Evolutionary conservation across 306 rosid genomes (phyloP), one percentile per base, ranked within the genome.

Genomic region (Rosa multiflora): DNA sequence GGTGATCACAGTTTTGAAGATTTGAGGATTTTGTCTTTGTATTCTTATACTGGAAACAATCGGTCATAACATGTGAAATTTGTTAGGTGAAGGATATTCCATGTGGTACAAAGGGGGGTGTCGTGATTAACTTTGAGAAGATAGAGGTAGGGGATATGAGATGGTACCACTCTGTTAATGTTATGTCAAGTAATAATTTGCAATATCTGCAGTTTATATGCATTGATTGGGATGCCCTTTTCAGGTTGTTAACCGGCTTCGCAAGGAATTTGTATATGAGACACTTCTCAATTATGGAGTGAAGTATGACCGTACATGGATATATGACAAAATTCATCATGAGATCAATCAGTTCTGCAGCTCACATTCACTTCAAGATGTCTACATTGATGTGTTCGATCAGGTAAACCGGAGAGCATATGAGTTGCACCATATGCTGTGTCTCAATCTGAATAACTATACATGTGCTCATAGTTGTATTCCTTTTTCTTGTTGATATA

Each of bases 81-180:
- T 86, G 70, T 84, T 32, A 92, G 98, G 97, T 94, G 77, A 91
- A 89, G 82, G 89, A 92, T 80, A 92, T 94, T 88, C 92, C 98
- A 35, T 94, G 98, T 3, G 98, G 97, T 82, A 92, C 97, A 11
- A 94, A 94, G 82, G 98, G 97, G 68, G 98, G 95, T 72, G 97
- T 94, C 69, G 91, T 91, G 97, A 94, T 91, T 67, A 87, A 67
- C 77, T 94, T 94, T 71, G 97, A 79, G 84, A 94, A 92, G 90
- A 92, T 94, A 40, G 93, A 94, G 93, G 98, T 94, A 81, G 20
- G 64, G 48, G 8, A 20, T 68, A 49, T 37, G 39, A 52, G 67
- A 15, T 40, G 44, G 44, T 40, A 5, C 44, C 44, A 62, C 63
- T 80, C 35, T 44, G 76, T 43, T 0, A 6, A 8, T 15, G n/a